phyloP scores from a whole-genome alignment of 2,329 filamentous ascomycete species.

The Ascochyta pisi region DNA sequence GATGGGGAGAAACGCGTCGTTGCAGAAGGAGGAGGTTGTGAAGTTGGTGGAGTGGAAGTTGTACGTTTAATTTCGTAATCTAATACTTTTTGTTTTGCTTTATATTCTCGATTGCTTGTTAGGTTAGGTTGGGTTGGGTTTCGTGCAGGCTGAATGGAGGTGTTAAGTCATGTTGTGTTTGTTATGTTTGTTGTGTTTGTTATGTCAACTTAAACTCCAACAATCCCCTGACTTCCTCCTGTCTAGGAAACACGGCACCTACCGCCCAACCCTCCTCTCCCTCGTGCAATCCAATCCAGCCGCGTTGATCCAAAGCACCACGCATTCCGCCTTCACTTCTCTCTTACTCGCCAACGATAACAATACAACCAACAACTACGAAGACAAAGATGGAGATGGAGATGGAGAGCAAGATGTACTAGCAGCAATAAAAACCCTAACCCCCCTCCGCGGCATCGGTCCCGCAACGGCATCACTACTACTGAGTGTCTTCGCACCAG shows the following conservation, averaged over 20 bases:
- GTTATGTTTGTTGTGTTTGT: too few relatives aligned
- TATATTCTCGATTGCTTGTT: too few relatives aligned
- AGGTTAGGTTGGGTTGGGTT: too few relatives aligned
- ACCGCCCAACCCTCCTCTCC: conserved; percentile 54
- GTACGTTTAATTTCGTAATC: conserved; percentile 20
- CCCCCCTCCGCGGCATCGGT: conserved; percentile 72
- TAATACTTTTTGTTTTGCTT: background rate
- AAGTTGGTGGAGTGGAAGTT: conserved; percentile 51
- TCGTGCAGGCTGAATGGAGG: background rate
- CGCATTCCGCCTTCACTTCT: conserved; percentile 59
- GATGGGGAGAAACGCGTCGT: conserved; percentile 17
- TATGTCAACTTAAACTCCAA: too few relatives aligned
- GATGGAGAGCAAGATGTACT: too few relatives aligned
- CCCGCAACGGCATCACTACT: conserved; percentile 80
- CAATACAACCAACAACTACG: too few relatives aligned
- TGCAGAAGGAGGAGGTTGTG: conserved; percentile 41
- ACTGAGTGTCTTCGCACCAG: conserved; percentile 68
- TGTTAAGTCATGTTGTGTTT: too few relatives aligned
- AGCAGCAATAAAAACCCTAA: too few relatives aligned
- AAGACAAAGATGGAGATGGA: too few relatives aligned
- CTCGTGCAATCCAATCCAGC: conserved; percentile 66
- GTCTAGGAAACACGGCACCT: conserved; percentile 59
- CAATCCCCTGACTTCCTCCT: too few relatives aligned
- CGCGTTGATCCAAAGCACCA: conserved; percentile 55
- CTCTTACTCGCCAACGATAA: background rate